Base-by-base conservation (phyloP, 2,329 filamentous ascomycete species). In the Neocatenulostroma microsporum region DNA sequence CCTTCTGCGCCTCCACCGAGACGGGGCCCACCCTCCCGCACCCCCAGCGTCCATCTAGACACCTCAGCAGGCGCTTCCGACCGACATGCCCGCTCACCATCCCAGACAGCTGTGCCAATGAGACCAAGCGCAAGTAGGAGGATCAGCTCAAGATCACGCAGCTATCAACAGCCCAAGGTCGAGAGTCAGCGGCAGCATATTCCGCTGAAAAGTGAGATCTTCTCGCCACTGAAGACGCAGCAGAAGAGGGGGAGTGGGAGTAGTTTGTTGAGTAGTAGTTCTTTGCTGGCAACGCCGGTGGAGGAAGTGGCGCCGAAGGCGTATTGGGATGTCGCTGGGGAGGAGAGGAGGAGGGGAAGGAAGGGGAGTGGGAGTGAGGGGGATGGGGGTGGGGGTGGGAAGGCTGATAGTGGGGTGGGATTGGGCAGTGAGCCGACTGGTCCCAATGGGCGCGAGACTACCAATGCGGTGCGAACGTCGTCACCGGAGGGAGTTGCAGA, bases 141-240 rank as follows among this genome's bases (percentile, higher is more conserved):
- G 11, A 34, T 49, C 4, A 48, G 50, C 11, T 55, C 54, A 5
- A 40, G 51, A 23, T 51, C 53, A 11, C 33, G 34, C 5, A 19
- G 15, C 10, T 57, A 57, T 30, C 43, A 50, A 17, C 45, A 50
- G 36, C 53, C 54, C 5, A 56, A 55, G 37, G 50, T 57, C 14
- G 47, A 53, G 21, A 45, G 47, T 8, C 51, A 55, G 39, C 41
- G 47, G 17, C 44, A 51, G 29, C 49, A 43, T 4, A 52, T 58
- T 15, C 53, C 53, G n/a, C 37, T 58, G n/a, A 57, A 57, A 39
- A 46, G 48, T 4, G 57, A 57, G 26, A 41, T 59, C 19, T 59
- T 59, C 41, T 58, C 56, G 15, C 57, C 57, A 3, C 42, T 58
- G 11, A 57, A 58, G 44, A 31, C 55, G 15, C 55, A 54, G 4